Conservation (phyloP, 306 rosid species). For the Gastrolobium bilobum region DNA sequence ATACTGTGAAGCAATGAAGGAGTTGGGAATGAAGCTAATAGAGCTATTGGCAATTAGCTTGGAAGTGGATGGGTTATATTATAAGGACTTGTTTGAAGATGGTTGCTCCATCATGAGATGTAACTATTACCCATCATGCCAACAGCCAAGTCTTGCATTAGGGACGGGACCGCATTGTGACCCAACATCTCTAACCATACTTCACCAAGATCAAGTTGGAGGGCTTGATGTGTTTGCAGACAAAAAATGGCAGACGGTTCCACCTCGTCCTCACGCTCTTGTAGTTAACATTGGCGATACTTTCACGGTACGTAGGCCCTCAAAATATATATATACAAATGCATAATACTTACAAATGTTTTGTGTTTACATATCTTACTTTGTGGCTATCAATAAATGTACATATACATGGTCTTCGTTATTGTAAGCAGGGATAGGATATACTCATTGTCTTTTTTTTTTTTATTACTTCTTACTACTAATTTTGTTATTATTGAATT, state of each 20-base stretch:
- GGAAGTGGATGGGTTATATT: slow-evolving; percentile 60
- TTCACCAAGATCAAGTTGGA: slow-evolving; percentile 70
- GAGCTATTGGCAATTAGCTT: slow-evolving; percentile 73
- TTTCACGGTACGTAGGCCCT: slow-evolving; percentile 56
- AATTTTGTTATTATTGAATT: too few species aligned
- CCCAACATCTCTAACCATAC: slow-evolving; percentile 75
- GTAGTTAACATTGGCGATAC: slow-evolving; percentile 64
- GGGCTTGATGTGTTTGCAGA: slow-evolving; percentile 74
- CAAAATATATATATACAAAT: background rate
- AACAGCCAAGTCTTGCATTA: slow-evolving; percentile 56
- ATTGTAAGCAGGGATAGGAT: too few species aligned
- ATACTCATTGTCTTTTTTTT: too few species aligned
- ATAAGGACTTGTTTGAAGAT: slow-evolving; percentile 64
- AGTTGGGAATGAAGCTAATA: slow-evolving; percentile 56
- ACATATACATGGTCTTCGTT: too few species aligned
- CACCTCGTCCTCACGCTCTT: slow-evolving; percentile 60
- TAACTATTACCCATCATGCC: slow-evolving; percentile 71
- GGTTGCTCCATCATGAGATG: slow-evolving; percentile 69
- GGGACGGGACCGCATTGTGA: slow-evolving; percentile 89
- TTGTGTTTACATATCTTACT: background rate
- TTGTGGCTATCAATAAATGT: slow-evolving; percentile 3
- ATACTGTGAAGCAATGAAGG: slow-evolving; percentile 71
- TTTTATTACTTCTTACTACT: too few species aligned
- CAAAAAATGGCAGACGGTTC: slow-evolving; percentile 65
- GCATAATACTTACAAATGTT: background rate